Percentiles rank a stretch among this genome's conserved stretches.
Conservation (phyloP, 2,329 filamentous ascomycete species). For the Westerdykella aurantiaca region DNA sequence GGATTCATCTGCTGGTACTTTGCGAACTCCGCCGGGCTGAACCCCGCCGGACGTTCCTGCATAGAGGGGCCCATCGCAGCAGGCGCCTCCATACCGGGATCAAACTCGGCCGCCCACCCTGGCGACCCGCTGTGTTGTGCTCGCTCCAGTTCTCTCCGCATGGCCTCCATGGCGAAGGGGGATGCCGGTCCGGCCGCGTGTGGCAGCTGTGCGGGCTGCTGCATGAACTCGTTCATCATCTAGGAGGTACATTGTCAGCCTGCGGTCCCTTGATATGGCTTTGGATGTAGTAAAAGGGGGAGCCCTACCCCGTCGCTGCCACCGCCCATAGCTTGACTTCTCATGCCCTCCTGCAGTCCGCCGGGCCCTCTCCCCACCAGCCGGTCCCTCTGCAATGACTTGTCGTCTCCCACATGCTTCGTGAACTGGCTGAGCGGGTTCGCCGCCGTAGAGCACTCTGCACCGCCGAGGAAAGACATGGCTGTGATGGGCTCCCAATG, state of each 20-base stretch:
- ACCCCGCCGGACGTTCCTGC: constrained; percentile 51
- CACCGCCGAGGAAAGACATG: constrained; percentile 95
- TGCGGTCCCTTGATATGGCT: constrained; percentile 1
- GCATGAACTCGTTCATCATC: constrained; percentile 93
- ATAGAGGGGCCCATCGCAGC: constrained; percentile 67
- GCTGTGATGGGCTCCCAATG: constrained; percentile 15
- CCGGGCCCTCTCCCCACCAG: constrained; percentile 69
- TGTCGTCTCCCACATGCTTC: constrained; percentile 95
- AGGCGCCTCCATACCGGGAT: constrained; percentile 53
- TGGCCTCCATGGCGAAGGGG: constrained; percentile 63
- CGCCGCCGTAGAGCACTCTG: constrained; percentile 92
- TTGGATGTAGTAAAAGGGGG: neutral
- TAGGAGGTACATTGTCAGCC: constrained; percentile 39
- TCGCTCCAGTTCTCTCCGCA: constrained; percentile 58
- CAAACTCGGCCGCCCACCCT: constrained; percentile 60
- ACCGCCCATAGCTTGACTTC: constrained; percentile 62
- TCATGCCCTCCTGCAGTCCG: constrained; percentile 68
- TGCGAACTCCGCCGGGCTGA: constrained; percentile 79
- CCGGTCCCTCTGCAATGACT: constrained; percentile 85
- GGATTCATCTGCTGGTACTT: constrained; percentile 67
- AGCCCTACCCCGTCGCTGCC: constrained; percentile 56
- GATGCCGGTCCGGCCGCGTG: constrained; percentile 48
- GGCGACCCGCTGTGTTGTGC: constrained; percentile 50
- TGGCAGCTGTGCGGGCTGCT: constrained; percentile 62
- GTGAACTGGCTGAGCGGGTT: constrained; percentile 97